These are phyloP conservation scores for Penicillium robsamsonii DNA, from an alignment of 495 filamentous ascomycete genomes.

Conservation along the genomic window DNA sequence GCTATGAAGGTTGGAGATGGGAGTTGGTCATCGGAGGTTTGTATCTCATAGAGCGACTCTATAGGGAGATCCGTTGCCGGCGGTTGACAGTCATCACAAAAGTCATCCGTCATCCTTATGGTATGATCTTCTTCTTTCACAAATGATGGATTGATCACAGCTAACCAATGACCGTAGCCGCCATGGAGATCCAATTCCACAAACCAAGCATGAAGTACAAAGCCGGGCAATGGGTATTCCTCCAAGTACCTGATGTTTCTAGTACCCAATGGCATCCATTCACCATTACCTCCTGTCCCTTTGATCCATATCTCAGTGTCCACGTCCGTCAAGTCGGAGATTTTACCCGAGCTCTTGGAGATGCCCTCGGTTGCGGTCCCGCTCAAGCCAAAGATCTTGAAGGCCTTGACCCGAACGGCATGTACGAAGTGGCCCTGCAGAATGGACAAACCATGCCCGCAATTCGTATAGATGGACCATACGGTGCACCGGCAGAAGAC, in stretches of 20 bases:
- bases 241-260: slow-evolving; percentile 87
- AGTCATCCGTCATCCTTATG: slow-evolving; percentile 95
- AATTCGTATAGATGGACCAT: slow-evolving; percentile 91
- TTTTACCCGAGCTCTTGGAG: slow-evolving; percentile 83
- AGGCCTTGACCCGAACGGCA: slow-evolving; percentile 85
- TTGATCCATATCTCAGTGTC: slow-evolving; percentile 88
- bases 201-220: slow-evolving; percentile 99
- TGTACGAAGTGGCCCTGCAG: slow-evolving; percentile 96
- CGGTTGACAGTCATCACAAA: slow-evolving; percentile 85
- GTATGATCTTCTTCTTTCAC: slow-evolving; percentile 46
- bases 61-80: slow-evolving; percentile 81
- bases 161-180: slow-evolving; percentile 54
- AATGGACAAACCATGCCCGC: slow-evolving; percentile 88
- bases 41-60: slow-evolving; percentile 86
- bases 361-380: slow-evolving; percentile 86
- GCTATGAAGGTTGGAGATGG: slow-evolving; percentile 97
- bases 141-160: not conserved
- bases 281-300: slow-evolving; percentile 98
- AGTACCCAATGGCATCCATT: slow-evolving; percentile 96
- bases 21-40: slow-evolving; percentile 83
- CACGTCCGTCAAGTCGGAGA: slow-evolving; percentile 97
- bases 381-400: slow-evolving; percentile 84
- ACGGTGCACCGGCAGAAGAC: slow-evolving; percentile 88
- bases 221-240: slow-evolving; percentile 94
- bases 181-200: slow-evolving; percentile 94